These are phyloP conservation scores for Kazachstania sp. DNA, from an alignment of 1,139 yeast genomes.

Conservation along the genomic window DNA sequence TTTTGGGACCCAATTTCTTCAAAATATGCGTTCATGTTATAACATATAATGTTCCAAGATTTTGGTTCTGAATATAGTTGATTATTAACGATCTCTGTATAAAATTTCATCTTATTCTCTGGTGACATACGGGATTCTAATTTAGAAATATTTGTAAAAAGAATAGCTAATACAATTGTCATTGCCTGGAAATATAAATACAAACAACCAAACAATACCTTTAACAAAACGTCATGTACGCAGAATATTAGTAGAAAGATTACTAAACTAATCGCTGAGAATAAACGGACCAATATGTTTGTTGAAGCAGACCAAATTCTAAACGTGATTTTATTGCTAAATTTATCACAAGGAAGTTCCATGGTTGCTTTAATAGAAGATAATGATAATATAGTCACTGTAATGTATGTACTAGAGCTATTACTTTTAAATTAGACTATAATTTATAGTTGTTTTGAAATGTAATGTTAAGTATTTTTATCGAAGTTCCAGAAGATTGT, in stretches of 20 bases:
- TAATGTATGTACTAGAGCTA: neutral
- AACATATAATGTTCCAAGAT: neutral
- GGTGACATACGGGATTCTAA: neutral
- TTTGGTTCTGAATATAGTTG: neutral
- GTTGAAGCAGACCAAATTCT: neutral
- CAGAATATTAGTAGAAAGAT: neutral
- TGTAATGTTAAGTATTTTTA: too few species aligned
- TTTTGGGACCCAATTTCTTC: neutral
- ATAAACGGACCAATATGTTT: neutral
- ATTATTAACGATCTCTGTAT: neutral
- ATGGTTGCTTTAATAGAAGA: neutral
- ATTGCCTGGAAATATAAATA: neutral
- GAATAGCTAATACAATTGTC: neutral
- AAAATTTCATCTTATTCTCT: neutral
- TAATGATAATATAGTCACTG: neutral
- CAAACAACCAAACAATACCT: neutral
- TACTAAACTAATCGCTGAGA: neutral
- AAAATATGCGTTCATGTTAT: neutral
- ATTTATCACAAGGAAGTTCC: neutral
- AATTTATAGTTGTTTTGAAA: too few species aligned
- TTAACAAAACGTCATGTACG: neutral
- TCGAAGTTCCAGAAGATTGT: too few species aligned
- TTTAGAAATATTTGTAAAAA: neutral
- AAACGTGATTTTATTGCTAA: neutral
- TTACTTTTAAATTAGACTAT: too few species aligned